Evolutionary conservation across 805 yeast species (phyloP).

Genomic region (Metschnikowia henanensis): DNA sequence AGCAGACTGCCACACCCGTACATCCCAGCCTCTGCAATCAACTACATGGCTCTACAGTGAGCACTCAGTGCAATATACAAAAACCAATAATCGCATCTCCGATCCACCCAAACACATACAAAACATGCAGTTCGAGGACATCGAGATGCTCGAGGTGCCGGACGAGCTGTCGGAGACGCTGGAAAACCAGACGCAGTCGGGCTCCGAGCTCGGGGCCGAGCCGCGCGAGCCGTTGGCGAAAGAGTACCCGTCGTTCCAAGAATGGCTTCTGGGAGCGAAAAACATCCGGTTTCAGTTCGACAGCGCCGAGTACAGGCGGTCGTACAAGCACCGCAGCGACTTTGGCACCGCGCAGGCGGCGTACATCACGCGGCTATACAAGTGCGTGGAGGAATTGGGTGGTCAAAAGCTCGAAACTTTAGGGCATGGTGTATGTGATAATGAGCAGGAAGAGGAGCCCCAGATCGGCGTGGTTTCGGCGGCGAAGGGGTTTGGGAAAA

Average conservation of each 20-base stretch:
- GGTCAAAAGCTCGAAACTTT: constrained; percentile 14
- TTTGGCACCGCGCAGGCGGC: constrained; percentile 42
- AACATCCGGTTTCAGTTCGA: constrained; percentile 41
- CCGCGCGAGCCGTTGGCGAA: constrained; percentile 10
- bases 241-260: constrained; percentile 43
- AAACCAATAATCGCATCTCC: no score
- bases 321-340: constrained; percentile 33
- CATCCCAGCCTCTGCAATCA: no score
- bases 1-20: no score
- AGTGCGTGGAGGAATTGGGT: constrained; percentile 44
- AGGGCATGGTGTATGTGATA: neutral
- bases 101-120: no score
- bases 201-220: constrained; percentile 18
- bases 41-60: no score
- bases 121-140: constrained; percentile 23
- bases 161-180: constrained; percentile 28
- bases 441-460: constrained; percentile 24
- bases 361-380: constrained; percentile 52
- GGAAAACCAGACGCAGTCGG: constrained; percentile 29
- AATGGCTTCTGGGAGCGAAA: constrained; percentile 43
- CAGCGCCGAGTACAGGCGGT: constrained; percentile 37
- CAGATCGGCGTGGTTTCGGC: constrained; percentile 34
- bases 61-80: no score
- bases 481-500: constrained; percentile 16
- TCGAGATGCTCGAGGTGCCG: constrained; percentile 44